Evolutionary conservation across 768 basidiomycete species (phyloP), one percentile per base, ranked within the genome.

Genomic region (Boletus rubescentipes): DNA sequence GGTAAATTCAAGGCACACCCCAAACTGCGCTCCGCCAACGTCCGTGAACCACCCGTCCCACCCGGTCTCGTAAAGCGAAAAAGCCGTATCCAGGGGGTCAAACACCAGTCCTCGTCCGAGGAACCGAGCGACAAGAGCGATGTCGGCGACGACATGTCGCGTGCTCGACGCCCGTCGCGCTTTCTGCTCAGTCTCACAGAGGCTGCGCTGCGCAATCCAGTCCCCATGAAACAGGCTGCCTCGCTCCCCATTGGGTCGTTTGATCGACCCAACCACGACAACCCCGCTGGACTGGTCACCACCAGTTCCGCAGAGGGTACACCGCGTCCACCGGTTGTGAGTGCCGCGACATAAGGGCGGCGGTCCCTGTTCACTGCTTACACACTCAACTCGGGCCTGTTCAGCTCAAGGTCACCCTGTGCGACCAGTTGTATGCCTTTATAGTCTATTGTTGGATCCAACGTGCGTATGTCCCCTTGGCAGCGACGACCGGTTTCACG

Each of bases 11-110:
- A 61, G 20, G 58, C 66, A 1, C 70, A 70, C 40, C 69, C 69
- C 0, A 72, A 70, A 26, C 54, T 70, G 2, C 68, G 71, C 35
- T 31, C 61, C 1, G 59, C 66, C 23, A 62, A 10, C 51, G 59
- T 54, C 0, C 70, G 68, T 16, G 70, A 72, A 16, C 68, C 68
- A 0, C 68, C 69, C 30, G 68, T 70, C 1, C 69, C 69, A 2
- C 69, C 69, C 16, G 66, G 66, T 1, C 64, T 70, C 32, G 69
- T 61, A n/a, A 64, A 72, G 38, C 47, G 67, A 16, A 59, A 58
- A 8, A 62, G 63, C n/a, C 62, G 55, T 50, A 51, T 71, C 52
- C 21, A 59, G 8, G 55, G 61, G 21, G 34, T 66, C 3, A 60
- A 63, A 16, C 59, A 61, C n/a, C 65, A 67, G 37, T 61, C 63